Evolutionary conservation across 179 eudicot species (phyloP).

Genomic region (Gypsophila paniculata): DNA sequence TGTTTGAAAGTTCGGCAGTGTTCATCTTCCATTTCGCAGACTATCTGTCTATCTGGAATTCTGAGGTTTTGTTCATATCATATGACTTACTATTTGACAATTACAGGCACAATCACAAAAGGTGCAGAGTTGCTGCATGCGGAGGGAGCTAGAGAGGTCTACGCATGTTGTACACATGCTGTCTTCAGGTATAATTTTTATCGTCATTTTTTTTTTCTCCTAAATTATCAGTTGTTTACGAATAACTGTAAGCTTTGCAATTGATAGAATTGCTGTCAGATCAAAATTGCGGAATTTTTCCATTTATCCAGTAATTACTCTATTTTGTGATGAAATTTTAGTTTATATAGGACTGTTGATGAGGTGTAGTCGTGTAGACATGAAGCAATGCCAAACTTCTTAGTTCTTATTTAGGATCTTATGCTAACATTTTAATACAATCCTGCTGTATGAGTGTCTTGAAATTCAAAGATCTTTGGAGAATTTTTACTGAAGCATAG

Average conservation of each 20-base stretch:
- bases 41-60: no score
- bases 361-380: background rate
- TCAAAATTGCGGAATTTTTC: background rate
- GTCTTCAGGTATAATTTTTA: slow-evolving; percentile 70
- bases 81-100: slow-evolving; percentile 8
- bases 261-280: no score
- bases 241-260: slow-evolving; percentile 1
- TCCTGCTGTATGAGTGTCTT: background rate
- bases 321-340: background rate
- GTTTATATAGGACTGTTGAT: background rate
- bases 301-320: background rate
- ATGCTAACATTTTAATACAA: background rate
- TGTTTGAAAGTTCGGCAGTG: background rate
- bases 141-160: slow-evolving; percentile 91
- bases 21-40: background rate
- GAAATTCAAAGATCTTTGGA: background rate
- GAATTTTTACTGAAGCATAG: background rate
- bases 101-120: slow-evolving; percentile 75
- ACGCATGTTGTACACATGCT: slow-evolving; percentile 95
- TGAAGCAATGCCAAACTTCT: background rate
- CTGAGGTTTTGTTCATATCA: background rate
- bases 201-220: background rate
- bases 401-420: background rate
- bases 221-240: no score
- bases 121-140: slow-evolving; percentile 82